Percentiles rank a stretch among this genome's conserved stretches.
Conservation (phyloP, 495 filamentous ascomycete genomes). For the Penicillium roqueforti region DNA sequence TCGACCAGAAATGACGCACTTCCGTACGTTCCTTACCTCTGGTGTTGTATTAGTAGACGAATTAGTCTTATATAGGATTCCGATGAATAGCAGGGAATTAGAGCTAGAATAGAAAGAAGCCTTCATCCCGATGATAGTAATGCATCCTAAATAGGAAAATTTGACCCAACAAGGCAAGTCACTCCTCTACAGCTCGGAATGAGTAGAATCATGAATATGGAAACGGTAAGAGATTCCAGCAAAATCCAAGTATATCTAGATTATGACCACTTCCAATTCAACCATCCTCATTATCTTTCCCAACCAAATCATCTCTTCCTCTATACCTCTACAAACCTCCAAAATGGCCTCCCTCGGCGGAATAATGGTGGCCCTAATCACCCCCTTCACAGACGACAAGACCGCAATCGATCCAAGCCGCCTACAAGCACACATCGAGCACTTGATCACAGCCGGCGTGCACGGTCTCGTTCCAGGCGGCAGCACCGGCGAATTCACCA, state of each 20-base stretch:
- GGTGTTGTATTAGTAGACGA: too few relatives aligned
- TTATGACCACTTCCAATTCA: background rate
- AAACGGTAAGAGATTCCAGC: slow-evolving; percentile 5
- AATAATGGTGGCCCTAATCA: slow-evolving; percentile 38
- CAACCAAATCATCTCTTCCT: background rate
- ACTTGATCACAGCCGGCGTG: slow-evolving; percentile 29
- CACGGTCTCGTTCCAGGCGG: slow-evolving; percentile 41
- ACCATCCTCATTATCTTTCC: background rate
- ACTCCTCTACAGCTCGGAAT: background rate
- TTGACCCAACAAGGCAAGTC: slow-evolving; percentile 5
- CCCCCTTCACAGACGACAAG: slow-evolving; percentile 35
- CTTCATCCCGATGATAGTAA: background rate
- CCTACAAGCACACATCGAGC: slow-evolving; percentile 36
- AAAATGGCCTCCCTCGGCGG: slow-evolving; percentile 26
- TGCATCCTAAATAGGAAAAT: background rate
- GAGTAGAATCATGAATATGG: background rate
- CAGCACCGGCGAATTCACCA: slow-evolving; percentile 41
- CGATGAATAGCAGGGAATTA: too few relatives aligned
- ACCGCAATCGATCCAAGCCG: slow-evolving; percentile 29
- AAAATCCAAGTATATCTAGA: slow-evolving; percentile 9
- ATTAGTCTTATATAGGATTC: too few relatives aligned
- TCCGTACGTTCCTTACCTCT: too few relatives aligned
- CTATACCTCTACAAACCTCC: background rate
- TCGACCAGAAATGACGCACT: too few relatives aligned
- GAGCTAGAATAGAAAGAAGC: too few relatives aligned